Evolutionary conservation across 2,329 filamentous ascomycete genomes (phyloP).

Genomic region (Phaeosphaeria sp.): DNA sequence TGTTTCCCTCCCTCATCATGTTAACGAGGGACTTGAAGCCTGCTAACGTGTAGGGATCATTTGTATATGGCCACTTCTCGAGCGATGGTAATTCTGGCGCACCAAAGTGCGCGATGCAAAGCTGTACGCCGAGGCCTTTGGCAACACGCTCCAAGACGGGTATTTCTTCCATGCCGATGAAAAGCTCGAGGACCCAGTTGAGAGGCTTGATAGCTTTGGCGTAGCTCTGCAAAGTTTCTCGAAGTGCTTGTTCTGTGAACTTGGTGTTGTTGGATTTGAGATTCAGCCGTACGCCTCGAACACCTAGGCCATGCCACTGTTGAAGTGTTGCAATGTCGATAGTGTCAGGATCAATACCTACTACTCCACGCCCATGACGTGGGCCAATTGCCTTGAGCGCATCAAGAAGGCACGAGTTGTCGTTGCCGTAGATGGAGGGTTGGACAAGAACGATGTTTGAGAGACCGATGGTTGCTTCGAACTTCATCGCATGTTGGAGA

Average conservation of each 20-base stretch:
- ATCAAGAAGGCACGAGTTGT: constrained; percentile 66
- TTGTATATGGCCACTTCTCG: constrained; percentile 18
- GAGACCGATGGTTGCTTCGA: constrained; percentile 60
- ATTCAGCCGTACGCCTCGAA: constrained; percentile 66
- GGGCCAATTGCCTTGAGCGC: constrained; percentile 60
- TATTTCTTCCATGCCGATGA: constrained; percentile 61
- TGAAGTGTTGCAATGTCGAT: constrained; percentile 38
- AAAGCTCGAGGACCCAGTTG: constrained; percentile 65
- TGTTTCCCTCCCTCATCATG: constrained; percentile 56
- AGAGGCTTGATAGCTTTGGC: constrained; percentile 58
- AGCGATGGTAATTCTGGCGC: constrained; percentile 50
- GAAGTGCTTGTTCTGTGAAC: constrained; percentile 51
- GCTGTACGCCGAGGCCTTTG: constrained; percentile 54
- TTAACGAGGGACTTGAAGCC: constrained; percentile 59
- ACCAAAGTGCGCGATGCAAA: constrained; percentile 68
- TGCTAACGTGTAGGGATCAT: constrained; percentile 49
- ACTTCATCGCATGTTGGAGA: constrained; percentile 58
- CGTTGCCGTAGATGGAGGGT: constrained; percentile 66
- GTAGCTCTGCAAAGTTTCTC: constrained; percentile 53
- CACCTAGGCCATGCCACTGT: constrained; percentile 64
- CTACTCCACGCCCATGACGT: constrained; percentile 60
- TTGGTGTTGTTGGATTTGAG: constrained; percentile 58
- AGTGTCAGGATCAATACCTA: constrained; percentile 61
- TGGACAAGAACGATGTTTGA: constrained; percentile 64
- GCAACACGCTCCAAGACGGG: constrained; percentile 55